phyloP scores from a whole-genome alignment of 2,329 filamentous ascomycete genomes.

The Lizonia empirigonia region DNA sequence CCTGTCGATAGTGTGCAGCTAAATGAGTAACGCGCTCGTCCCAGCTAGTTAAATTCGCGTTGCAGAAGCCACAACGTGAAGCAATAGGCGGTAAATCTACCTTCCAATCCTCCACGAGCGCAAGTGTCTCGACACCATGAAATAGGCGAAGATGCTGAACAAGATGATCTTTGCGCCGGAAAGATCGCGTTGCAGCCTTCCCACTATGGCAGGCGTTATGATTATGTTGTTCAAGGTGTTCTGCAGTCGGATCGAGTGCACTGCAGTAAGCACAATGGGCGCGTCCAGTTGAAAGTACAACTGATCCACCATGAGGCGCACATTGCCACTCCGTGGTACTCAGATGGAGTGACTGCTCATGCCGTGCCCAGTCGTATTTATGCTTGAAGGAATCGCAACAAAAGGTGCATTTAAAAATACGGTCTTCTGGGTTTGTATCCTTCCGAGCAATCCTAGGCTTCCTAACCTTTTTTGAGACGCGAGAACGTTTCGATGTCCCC shows the following conservation, averaged over 20 bases:
- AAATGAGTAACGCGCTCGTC: slow-evolving; percentile 33
- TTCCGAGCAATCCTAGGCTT: slow-evolving; percentile 4
- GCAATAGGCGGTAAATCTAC: slow-evolving; percentile 27
- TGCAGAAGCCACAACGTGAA: slow-evolving; percentile 36
- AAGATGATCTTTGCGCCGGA: slow-evolving; percentile 40
- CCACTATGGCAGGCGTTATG: slow-evolving; percentile 29
- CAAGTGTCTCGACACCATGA: slow-evolving; percentile 39
- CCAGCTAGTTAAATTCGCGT: slow-evolving; percentile 26
- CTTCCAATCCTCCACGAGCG: slow-evolving; percentile 37
- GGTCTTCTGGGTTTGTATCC: slow-evolving; percentile 11
- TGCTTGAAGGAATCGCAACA: slow-evolving; percentile 40
- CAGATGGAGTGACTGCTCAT: slow-evolving; percentile 39
- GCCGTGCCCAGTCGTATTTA: slow-evolving; percentile 38
- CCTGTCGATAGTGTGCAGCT: slow-evolving; percentile 33
- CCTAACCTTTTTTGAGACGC: slow-evolving; percentile 9
- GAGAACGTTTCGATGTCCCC: slow-evolving; percentile 59
- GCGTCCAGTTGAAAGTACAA: slow-evolving; percentile 56
- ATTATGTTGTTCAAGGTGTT: slow-evolving; percentile 27
- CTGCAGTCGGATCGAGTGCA: slow-evolving; percentile 9
- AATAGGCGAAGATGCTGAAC: slow-evolving; percentile 36
- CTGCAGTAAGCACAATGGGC: slow-evolving; percentile 34
- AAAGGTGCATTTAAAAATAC: slow-evolving; percentile 37
- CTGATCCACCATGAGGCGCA: slow-evolving; percentile 31
- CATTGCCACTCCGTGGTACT: slow-evolving; percentile 37
- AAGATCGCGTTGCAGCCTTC: slow-evolving; percentile 27